Percentiles rank a stretch among this genome's conserved stretches.
Evolutionary conservation across 2,329 filamentous ascomycete species (phyloP).

Genomic region (Atkinsonella hypoxylon): DNA sequence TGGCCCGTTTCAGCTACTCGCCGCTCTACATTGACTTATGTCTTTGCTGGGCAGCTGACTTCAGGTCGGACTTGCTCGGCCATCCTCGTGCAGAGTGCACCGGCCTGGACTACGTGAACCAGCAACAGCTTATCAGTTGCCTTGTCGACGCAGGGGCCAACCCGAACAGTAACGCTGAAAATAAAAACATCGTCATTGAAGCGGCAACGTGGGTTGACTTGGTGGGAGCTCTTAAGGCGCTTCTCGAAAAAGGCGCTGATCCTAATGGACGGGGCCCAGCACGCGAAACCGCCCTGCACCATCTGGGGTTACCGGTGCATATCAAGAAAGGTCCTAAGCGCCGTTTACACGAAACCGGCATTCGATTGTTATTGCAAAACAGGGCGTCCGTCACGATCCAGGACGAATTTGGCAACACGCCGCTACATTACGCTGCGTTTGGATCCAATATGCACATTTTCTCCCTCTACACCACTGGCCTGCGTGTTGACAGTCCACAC

Average conservation of each 20-base stretch:
- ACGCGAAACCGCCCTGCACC: slow-evolving; percentile 13
- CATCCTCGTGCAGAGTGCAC: neutral
- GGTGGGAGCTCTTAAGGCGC: slow-evolving; percentile 10
- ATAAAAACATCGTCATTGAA: neutral
- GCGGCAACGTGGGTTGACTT: slow-evolving; percentile 6
- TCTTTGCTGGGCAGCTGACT: slow-evolving; percentile 1
- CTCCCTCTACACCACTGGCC: slow-evolving; percentile 10
- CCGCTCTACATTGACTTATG: neutral
- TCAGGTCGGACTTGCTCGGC: neutral
- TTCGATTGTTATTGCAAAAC: slow-evolving; percentile 12
- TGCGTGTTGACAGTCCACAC: neutral
- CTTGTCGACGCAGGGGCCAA: slow-evolving; percentile 13
- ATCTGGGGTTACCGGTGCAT: slow-evolving; percentile 7
- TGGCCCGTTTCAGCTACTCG: slow-evolving; percentile 3
- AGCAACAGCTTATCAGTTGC: slow-evolving; percentile 10
- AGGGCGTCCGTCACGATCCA: slow-evolving; percentile 9
- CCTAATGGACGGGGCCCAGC: slow-evolving; percentile 7
- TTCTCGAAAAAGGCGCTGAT: slow-evolving; percentile 16
- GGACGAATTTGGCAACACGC: slow-evolving; percentile 13
- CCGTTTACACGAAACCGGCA: slow-evolving; percentile 8
- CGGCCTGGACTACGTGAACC: slow-evolving; percentile 9
- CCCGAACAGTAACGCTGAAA: slow-evolving; percentile 4
- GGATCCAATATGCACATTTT: slow-evolving; percentile 9
- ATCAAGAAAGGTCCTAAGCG: neutral
- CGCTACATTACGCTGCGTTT: slow-evolving; percentile 12